Evolutionary conservation across 2,329 filamentous ascomycete genomes (phyloP), one percentile per base, ranked within the genome.

Genomic region (Aaosphaeria arxii): DNA sequence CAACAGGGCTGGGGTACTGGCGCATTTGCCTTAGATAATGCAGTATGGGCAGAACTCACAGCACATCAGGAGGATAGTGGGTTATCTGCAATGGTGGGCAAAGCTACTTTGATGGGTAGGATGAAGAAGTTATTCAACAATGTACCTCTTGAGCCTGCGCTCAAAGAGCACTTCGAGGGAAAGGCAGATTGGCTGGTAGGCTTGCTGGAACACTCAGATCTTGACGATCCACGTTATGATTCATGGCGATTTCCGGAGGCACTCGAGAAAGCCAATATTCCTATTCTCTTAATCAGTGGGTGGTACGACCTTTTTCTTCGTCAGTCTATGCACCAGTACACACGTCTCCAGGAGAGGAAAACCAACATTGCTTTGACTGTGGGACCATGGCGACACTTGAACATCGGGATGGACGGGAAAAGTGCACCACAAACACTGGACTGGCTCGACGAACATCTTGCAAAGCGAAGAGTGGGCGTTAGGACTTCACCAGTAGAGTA

Each of bases 321-420:
- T 7, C 52, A 58, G 24, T 49, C 52, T 11, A 49, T 58, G 28
- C 50, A 54, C 42, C 56, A 58, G 43, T 58, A 56, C 33, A 6
- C 42, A 2, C 45, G 50, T 3, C 49, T 56, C 7, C 47, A 39
- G 4, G 47, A 56, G 30, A 40, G 48, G 4, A 44, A 43, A n/a
- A 31, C 17, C 40, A 46, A 54, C 9, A 50, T 58, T 24, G 48
- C 52, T 5, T 32, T 56, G n/a, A 47, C 44, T 2, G 38, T 52
- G 24, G 54, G 54, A 3, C 48, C 50, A 6, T 54, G 56, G 54
- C 39, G 33, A 4, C 56, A 58, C 40, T 9, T n/a, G n/a, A 4
- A 44, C 44, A 6, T 24, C 38, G 7, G 28, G 30, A 7, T 48
- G 3, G 31, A 39, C 6, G 6, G 13, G 7, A 40, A 31, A 13